Conservation (phyloP, 176 grass and related monocot species). For the maize (Zea mays) region Zm-B73-REFERENCE-NAM-5.0 NC_050103.1:181689501-181690000, state of each 20-base stretch:
- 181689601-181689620: conserved; percentile 54
- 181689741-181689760: conserved; percentile 65
- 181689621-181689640: conserved; percentile 50
- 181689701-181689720: conserved; percentile 45
- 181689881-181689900: conserved; percentile 44
- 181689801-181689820: conserved; percentile 52
- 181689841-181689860: conserved; percentile 52
- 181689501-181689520: conserved; percentile 18
- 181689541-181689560: conserved; percentile 61
- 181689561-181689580: conserved; percentile 15
- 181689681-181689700: conserved; percentile 60
- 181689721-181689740: conserved; percentile 19
- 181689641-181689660: conserved; percentile 21
- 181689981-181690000: conserved; percentile 51
- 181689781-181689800: conserved; percentile 24
- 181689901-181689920: conserved; percentile 38
- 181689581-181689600: conserved; percentile 36
- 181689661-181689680: conserved; percentile 58
- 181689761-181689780: conserved; percentile 62
- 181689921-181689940: conserved; percentile 8
- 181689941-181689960: conserved; percentile 41
- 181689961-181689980: conserved; percentile 63
- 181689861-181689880: conserved; percentile 2
- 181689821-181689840: conserved; percentile 57
- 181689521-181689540: conserved; percentile 63